These are phyloP conservation scores for Mercurialis annua DNA, from an alignment of 345 rosid genomes.

Conservation along the genomic window DNA sequence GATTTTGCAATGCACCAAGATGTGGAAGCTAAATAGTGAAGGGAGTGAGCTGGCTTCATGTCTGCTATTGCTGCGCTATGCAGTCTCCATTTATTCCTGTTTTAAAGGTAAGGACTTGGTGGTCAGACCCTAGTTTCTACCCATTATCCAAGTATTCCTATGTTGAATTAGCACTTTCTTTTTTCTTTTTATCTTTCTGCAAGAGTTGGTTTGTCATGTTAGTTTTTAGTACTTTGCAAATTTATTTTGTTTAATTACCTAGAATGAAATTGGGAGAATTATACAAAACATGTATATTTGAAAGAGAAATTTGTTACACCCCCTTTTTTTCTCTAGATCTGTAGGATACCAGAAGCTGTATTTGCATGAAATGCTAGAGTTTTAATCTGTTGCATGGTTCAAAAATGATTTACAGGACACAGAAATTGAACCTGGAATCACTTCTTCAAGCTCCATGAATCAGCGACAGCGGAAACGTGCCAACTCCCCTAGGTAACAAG, in stretches of 20 bases:
- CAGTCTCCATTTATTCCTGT: constrained; percentile 36
- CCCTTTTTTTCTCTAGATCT: neutral
- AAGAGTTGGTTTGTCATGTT: constrained; percentile 5
- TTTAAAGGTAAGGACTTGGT: constrained; percentile 51
- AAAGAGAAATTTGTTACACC: neutral
- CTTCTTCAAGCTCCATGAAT: constrained; percentile 26
- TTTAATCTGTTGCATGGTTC: constrained; percentile 11
- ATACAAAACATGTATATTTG: neutral
- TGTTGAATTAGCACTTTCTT: constrained; percentile 18
- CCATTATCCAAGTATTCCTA: constrained; percentile 58
- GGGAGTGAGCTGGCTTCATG: constrained; percentile 53
- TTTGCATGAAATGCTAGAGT: neutral
- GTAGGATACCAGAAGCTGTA: neutral
- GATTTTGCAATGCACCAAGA: constrained; percentile 46
- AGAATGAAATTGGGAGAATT: neutral
- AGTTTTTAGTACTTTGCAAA: neutral
- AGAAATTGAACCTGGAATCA: constrained; percentile 31
- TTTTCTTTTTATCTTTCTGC: neutral
- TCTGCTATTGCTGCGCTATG: constrained; percentile 52
- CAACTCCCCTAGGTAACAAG: constrained; percentile 38
- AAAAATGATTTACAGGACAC: constrained; percentile 34
- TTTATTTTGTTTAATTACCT: neutral
- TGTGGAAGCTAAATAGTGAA: constrained; percentile 40
- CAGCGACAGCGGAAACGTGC: constrained; percentile 40
- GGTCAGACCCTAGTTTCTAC: constrained; percentile 47